A percentile compares a stretch with the other conserved stretches of the same genome.
Evolutionary conservation across 495 filamentous ascomycete genomes (phyloP).

Genomic region (Xylaria curta): DNA sequence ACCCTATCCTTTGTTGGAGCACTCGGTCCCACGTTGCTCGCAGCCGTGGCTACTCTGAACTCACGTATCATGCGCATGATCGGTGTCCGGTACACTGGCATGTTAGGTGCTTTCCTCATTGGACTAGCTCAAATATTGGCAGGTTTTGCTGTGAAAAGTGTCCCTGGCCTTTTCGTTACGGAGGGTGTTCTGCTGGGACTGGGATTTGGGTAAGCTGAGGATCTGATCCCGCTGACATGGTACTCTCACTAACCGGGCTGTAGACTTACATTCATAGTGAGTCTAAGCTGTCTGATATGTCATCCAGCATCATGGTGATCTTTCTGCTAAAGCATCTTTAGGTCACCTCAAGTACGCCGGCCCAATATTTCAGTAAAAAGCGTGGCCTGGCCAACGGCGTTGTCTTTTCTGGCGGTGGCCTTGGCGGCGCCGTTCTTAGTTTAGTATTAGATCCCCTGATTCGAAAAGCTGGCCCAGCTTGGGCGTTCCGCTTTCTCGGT

Average conservation of each 20-base stretch:
- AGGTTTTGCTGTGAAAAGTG: constrained; percentile 54
- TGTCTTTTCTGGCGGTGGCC: constrained; percentile 60
- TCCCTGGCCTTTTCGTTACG: constrained; percentile 63
- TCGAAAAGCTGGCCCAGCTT: constrained; percentile 53
- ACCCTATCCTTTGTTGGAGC: constrained; percentile 65
- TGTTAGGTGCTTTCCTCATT: constrained; percentile 55
- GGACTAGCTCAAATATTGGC: constrained; percentile 57
- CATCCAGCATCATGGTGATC: not conserved
- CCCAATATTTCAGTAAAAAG: constrained; percentile 62
- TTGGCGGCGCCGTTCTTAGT: constrained; percentile 59
- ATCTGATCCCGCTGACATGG: not conserved
- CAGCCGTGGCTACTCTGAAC: constrained; percentile 56
- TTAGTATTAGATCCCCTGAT: constrained; percentile 57
- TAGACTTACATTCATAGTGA: constrained; percentile 26
- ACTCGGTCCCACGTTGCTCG: constrained; percentile 54
- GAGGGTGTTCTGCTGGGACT: constrained; percentile 60
- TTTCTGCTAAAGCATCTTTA: constrained; percentile 21
- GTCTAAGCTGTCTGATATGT: not conserved
- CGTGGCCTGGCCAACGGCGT: constrained; percentile 64
- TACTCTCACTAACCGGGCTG: not conserved
- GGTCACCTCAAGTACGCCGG: constrained; percentile 56
- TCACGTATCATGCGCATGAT: constrained; percentile 56
- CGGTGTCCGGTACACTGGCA: constrained; percentile 51
- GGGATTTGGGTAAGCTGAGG: constrained; percentile 49
- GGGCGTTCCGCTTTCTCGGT: constrained; percentile 62